Conservation (phyloP, 2,329 filamentous ascomycete genomes). For the Dothideomycetes sp. region DNA sequence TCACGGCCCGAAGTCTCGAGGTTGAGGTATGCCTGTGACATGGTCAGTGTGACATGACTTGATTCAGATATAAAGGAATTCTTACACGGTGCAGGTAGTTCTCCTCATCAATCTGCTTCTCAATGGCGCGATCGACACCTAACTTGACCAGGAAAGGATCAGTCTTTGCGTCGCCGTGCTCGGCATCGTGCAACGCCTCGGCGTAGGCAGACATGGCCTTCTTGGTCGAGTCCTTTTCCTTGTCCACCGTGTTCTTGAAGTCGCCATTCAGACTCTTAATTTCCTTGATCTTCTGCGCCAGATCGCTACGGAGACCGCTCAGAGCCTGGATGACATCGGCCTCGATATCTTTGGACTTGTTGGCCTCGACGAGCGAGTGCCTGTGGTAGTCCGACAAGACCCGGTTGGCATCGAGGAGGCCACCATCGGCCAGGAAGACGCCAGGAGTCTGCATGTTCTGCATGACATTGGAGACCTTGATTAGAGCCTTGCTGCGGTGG, state of each 20-base stretch:
- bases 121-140: constrained; percentile 78
- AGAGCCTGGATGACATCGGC: constrained; percentile 82
- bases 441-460: constrained; percentile 68
- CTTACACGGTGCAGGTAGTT: constrained; percentile 86
- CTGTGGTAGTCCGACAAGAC: constrained; percentile 77
- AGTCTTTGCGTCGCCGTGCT: constrained; percentile 68
- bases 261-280: constrained; percentile 89
- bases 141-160: constrained; percentile 85
- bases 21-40: constrained; percentile 92
- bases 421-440: constrained; percentile 66
- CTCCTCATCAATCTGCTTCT: constrained; percentile 89
- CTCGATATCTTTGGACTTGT: constrained; percentile 84
- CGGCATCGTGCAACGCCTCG: constrained; percentile 67
- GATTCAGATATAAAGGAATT: no score
- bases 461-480: constrained; percentile 74
- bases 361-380: constrained; percentile 65
- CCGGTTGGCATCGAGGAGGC: constrained; percentile 77
- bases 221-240: constrained; percentile 78
- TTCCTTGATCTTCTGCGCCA: constrained; percentile 90
- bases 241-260: constrained; percentile 94
- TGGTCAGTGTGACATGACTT: not conserved
- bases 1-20: constrained; percentile 89
- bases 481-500: constrained; percentile 64
- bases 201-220: constrained; percentile 72
- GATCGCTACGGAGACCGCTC: constrained; percentile 72